Percentiles rank a stretch among this genome's conserved stretches.
Conservation (phyloP, 805 yeast genomes). For the Wickerhamiella occidentalis region DNA sequence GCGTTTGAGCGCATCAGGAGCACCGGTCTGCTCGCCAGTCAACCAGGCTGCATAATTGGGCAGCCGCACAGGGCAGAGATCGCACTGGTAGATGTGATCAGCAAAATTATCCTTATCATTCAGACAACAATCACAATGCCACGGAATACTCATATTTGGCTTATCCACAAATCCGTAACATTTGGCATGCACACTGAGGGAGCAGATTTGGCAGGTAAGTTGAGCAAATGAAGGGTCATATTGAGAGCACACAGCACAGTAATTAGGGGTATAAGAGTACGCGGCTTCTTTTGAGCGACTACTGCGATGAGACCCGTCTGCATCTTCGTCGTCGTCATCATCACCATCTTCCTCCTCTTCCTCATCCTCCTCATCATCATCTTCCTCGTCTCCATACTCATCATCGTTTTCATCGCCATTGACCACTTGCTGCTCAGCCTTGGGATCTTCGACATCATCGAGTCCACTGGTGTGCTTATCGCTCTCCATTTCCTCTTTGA, state of each 20-base stretch:
- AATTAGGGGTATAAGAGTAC: conserved; percentile 20
- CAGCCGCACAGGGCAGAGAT: conserved; percentile 48
- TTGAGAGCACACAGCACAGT: conserved; percentile 50
- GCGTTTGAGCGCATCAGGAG: conserved; percentile 59
- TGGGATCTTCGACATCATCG: too few species aligned
- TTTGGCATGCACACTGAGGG: conserved; percentile 51
- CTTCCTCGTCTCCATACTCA: conserved; percentile 15
- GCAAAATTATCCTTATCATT: conserved; percentile 53
- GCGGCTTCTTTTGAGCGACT: neutral
- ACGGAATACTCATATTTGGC: conserved; percentile 28
- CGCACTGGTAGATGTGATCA: conserved; percentile 49
- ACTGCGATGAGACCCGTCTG: neutral
- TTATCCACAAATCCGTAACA: conserved; percentile 47
- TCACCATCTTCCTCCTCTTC: conserved; percentile 9
- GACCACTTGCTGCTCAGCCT: too few species aligned
- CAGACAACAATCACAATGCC: conserved; percentile 75
- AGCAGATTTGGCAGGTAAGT: conserved; percentile 52
- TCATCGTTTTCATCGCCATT: conserved; percentile 14
- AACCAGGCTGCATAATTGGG: conserved; percentile 36
- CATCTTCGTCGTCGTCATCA: neutral
- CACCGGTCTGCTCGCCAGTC: conserved; percentile 31
- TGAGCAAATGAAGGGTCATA: conserved; percentile 31
- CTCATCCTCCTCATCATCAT: conserved; percentile 16
- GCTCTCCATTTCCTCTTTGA: too few species aligned
- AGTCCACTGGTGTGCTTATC: too few species aligned